phyloP scores from a whole-genome alignment of 371 early-diverging fungal genomes.

The Fennellomyces sp. region DNA sequence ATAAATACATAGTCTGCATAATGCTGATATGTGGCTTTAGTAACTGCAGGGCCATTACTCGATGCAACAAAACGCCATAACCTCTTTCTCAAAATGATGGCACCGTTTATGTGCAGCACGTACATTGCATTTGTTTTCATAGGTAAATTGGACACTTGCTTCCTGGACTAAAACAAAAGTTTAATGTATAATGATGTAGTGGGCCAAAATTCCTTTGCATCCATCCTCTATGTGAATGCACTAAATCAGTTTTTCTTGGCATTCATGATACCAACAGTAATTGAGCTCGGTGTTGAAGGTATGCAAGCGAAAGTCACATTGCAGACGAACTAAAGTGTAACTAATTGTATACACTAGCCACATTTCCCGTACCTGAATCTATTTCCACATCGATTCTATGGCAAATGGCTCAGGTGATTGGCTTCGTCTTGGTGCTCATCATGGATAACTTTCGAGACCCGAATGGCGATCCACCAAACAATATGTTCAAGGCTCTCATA shows the following conservation, averaged over 20 bases:
- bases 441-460: slow-evolving; percentile 41
- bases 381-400: slow-evolving; percentile 41
- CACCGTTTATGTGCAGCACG: slow-evolving; percentile 50
- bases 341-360: not conserved
- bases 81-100: slow-evolving; percentile 42
- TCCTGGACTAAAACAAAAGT: too few relatives aligned
- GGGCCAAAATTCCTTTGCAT: slow-evolving; percentile 30
- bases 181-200: slow-evolving; percentile 24
- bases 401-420: slow-evolving; percentile 33
- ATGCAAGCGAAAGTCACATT: slow-evolving; percentile 22
- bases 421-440: slow-evolving; percentile 31
- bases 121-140: slow-evolving; percentile 56
- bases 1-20: not conserved
- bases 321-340: not conserved
- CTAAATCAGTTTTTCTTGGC: slow-evolving; percentile 39
- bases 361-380: slow-evolving; percentile 26
- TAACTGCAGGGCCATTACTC: slow-evolving; percentile 47
- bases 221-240: slow-evolving; percentile 33
- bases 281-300: slow-evolving; percentile 49
- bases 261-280: slow-evolving; percentile 36
- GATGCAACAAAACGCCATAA: slow-evolving; percentile 59
- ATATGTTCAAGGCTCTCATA: slow-evolving; percentile 29
- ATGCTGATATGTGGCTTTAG: slow-evolving; percentile 39
- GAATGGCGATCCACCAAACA: slow-evolving; percentile 31
- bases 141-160: slow-evolving; percentile 22